These are phyloP conservation scores for Arthrobotrys conoides DNA, from an alignment of 2,329 filamentous ascomycete species.

Conservation along the genomic window DNA sequence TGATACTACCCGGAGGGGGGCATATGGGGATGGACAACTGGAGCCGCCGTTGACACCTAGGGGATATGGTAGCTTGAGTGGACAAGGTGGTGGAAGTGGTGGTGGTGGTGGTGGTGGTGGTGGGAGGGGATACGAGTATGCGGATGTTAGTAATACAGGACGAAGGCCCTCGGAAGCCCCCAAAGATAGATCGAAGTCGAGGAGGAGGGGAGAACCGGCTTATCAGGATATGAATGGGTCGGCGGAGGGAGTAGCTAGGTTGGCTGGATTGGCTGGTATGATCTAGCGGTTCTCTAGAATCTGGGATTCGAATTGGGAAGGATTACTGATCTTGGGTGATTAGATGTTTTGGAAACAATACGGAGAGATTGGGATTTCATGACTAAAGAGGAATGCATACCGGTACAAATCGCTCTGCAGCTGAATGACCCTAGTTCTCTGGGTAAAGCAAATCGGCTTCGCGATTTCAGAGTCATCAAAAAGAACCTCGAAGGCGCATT, in stretches of 20 bases:
- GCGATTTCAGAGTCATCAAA: conserved; percentile 85
- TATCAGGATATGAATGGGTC: conserved; percentile 52
- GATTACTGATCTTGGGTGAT: conserved; percentile 5
- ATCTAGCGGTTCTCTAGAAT: not conserved
- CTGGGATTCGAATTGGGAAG: not conserved
- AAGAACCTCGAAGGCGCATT: conserved; percentile 90
- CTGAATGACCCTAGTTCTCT: conserved; percentile 94
- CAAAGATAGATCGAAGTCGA: conserved; percentile 45
- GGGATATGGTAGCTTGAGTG: conserved; percentile 17
- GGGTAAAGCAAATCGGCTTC: conserved; percentile 88
- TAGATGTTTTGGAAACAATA: conserved; percentile 82
- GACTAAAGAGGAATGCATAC: conserved; percentile 88
- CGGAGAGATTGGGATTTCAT: conserved; percentile 92
- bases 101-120: conserved; percentile 10
- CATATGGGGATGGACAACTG: conserved; percentile 21
- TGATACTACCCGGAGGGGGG: conserved; percentile 16
- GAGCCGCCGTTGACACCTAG: conserved; percentile 18
- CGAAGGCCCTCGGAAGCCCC: conserved; percentile 25
- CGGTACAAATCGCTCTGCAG: conserved; percentile 94
- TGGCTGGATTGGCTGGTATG: conserved; percentile 49
- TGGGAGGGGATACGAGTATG: conserved; percentile 9
- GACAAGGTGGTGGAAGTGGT: not conserved
- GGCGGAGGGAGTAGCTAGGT: conserved; percentile 39
- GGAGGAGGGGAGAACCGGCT: conserved; percentile 41
- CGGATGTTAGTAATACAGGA: conserved; percentile 16